Base-by-base conservation (phyloP, 768 basidiomycete species). In the Rhodotorula sphaerocarpa region DNA sequence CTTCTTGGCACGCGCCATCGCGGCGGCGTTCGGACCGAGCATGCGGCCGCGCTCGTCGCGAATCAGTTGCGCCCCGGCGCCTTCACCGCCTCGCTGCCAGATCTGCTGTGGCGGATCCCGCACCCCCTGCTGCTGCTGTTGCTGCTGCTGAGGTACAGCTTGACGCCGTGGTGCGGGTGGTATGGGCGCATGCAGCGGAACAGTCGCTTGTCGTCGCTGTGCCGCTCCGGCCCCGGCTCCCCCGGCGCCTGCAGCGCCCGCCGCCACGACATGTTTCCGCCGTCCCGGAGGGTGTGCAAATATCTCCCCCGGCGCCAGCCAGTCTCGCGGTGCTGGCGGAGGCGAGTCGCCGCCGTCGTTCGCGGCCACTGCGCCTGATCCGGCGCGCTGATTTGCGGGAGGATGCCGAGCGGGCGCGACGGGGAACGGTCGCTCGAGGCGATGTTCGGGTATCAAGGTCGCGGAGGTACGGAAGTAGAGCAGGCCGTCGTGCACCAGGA, bases 241-340 rank as follows among this genome's bases (percentile, higher is more conserved):
- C 50, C 31, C 0, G 54, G 54, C 6, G 39, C 54, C 31, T 61
- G 30, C 14, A 59, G 44, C 14, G n/a, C 43, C 23, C 18, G 16
- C 28, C 21, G 34, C 43, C 33, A 53, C 1, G 27, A 50, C 58
- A 34, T 46, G 57, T 6, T 41, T 27, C 2, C 58, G 58, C 27
- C 36, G 28, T 2, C 57, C 63, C 16, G 46, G 44, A 11, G 53
- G 42, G 31, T 42, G 36, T 7, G 36, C 23, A 43, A 59, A 65
- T 28, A 65, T 34, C 27, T 65, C 58, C 7, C 63, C 63, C 16
- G 63, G 63, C 2, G 33, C 28, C n/a, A 65, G 42, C 63, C 63
- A 65, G 30, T 45, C 39, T 9, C 14, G 10, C 14, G 57, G 44
- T 25, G 50, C 51, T 10, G 25, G 34, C 41, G 41, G 28, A 9